A percentile compares a stretch with the other conserved stretches of the same genome.
Evolutionary conservation across 371 early-diverging fungal genomes (phyloP).

Genomic region (Mucor velutinosus): DNA sequence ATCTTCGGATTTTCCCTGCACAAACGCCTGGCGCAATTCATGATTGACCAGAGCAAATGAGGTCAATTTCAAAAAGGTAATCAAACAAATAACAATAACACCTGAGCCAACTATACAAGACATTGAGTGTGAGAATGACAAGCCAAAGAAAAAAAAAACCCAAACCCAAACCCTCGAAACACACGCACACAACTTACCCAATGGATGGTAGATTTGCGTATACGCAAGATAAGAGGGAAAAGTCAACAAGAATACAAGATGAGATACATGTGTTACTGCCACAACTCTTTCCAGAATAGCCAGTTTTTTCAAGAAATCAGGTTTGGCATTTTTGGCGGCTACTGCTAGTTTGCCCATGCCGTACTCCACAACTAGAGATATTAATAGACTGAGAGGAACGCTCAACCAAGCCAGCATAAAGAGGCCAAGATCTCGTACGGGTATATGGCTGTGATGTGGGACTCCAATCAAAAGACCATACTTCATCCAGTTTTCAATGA

Average conservation of each 20-base stretch:
- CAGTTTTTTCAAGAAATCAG: slow-evolving; percentile 37
- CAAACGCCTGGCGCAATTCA: slow-evolving; percentile 59
- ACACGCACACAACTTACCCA: slow-evolving; percentile 35
- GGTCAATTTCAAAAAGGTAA: slow-evolving; percentile 79
- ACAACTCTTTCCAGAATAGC: slow-evolving; percentile 37
- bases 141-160: too few relatives aligned
- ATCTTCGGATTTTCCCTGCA: slow-evolving; percentile 35
- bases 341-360: slow-evolving; percentile 40
- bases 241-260: slow-evolving; percentile 59
- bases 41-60: slow-evolving; percentile 76
- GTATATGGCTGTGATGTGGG: slow-evolving; percentile 54
- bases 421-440: slow-evolving; percentile 58
- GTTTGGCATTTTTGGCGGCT: slow-evolving; percentile 36
- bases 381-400: slow-evolving; percentile 54
- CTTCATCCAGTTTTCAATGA: slow-evolving; percentile 88
- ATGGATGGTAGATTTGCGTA: slow-evolving; percentile 72
- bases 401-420: slow-evolving; percentile 52
- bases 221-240: slow-evolving; percentile 73
- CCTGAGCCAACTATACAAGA: slow-evolving; percentile 54
- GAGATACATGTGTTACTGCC: slow-evolving; percentile 50
- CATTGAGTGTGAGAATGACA: not conserved
- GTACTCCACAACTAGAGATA: slow-evolving; percentile 62
- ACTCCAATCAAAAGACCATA: slow-evolving; percentile 81
- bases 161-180: too few relatives aligned
- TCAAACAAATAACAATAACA: slow-evolving; percentile 61